These are phyloP conservation scores for Ustilago vetiveriae DNA, from an alignment of 1,284 basidiomycete genomes.

Conservation along the genomic window DNA sequence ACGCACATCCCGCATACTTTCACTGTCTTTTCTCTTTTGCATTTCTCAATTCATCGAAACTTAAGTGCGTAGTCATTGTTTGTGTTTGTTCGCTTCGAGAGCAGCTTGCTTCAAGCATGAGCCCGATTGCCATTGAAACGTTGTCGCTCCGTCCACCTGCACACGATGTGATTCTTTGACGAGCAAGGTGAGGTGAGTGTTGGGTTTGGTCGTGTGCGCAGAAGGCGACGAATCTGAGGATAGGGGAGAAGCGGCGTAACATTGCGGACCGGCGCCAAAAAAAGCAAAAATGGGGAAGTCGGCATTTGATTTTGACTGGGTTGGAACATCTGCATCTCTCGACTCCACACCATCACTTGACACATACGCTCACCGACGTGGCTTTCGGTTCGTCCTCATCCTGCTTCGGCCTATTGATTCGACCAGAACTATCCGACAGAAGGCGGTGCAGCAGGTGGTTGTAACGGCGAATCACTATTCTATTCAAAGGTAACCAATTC, in stretches of 20 bases:
- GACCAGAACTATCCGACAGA: no score
- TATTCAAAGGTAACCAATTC: no score
- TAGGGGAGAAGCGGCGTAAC: background rate
- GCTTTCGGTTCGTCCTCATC: background rate
- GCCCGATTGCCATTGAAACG: no score
- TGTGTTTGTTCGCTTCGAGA: no score
- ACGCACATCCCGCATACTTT: slow-evolving; percentile 3
- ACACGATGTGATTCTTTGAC: no score
- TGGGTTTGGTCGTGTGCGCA: background rate
- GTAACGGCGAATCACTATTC: no score
- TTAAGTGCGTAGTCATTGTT: no score
- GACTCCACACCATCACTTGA: background rate
- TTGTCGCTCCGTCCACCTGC: no score
- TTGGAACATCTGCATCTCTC: slow-evolving; percentile 4
- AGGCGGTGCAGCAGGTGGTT: no score
- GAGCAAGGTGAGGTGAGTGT: no score
- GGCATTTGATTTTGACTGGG: background rate
- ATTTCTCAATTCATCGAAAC: slow-evolving; percentile 3
- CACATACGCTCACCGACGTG: background rate
- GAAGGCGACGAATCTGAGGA: background rate
- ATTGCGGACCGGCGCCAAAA: background rate
- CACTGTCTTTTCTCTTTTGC: slow-evolving; percentile 19
- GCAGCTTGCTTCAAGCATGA: no score
- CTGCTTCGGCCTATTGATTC: background rate
- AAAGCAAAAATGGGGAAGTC: background rate